phyloP scores from a whole-genome alignment of 768 basidiomycete genomes.

The Rhizopogon vinicolor region DNA sequence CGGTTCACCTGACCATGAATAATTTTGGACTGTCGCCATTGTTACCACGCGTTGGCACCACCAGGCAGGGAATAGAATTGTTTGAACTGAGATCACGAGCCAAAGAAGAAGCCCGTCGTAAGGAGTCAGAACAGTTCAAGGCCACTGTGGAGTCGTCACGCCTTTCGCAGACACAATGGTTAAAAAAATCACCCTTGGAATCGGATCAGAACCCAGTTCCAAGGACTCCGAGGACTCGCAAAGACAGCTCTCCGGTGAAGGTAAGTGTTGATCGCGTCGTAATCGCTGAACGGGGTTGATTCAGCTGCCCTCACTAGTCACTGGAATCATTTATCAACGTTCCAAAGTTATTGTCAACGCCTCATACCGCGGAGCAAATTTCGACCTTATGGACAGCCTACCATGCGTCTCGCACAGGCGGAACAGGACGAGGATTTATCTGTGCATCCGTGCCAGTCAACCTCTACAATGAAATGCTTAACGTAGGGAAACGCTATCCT shows the following conservation, averaged over 20 bases:
- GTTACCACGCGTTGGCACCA: neutral
- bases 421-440: slow-evolving; percentile 80
- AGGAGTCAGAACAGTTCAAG: slow-evolving; percentile 19
- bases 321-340: slow-evolving; percentile 80
- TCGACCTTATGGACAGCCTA: slow-evolving; percentile 86
- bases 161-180: slow-evolving; percentile 7
- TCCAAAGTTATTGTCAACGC: slow-evolving; percentile 55
- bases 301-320: slow-evolving; percentile 44
- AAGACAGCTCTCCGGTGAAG: slow-evolving; percentile 67
- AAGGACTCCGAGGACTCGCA: slow-evolving; percentile 29
- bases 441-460: slow-evolving; percentile 77
- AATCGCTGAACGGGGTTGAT: neutral
- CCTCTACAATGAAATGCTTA: slow-evolving; percentile 68
- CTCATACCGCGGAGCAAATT: slow-evolving; percentile 72
- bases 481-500: slow-evolving; percentile 60
- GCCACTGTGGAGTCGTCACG: slow-evolving; percentile 10
- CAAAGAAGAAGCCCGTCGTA: slow-evolving; percentile 27
- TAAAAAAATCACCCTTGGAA: slow-evolving; percentile 5
- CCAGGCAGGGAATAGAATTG: slow-evolving; percentile 41
- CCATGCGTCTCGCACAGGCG: slow-evolving; percentile 74
- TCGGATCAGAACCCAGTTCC: slow-evolving; percentile 3
- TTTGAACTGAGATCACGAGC: slow-evolving; percentile 28
- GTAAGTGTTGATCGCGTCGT: slow-evolving; percentile 26
- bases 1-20: slow-evolving; percentile 4
- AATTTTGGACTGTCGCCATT: slow-evolving; percentile 1